Base-by-base conservation (phyloP, 345 rosid genomes). In the Noccaea caerulescens region DNA sequence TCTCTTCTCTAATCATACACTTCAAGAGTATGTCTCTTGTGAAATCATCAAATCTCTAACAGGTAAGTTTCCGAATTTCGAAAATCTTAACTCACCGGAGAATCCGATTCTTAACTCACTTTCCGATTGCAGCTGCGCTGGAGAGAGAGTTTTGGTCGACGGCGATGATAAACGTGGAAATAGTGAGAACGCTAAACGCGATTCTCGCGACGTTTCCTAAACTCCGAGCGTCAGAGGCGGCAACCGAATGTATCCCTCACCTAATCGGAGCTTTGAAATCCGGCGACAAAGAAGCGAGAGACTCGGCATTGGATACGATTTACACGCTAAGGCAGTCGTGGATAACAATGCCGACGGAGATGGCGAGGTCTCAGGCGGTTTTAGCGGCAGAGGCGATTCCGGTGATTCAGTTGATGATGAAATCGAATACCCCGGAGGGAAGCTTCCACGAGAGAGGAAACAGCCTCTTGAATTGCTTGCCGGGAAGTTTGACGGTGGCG, bases 101-200 rank as follows among this genome's bases (percentile, higher is more conserved):
- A 16, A 56, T 56, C 12, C 2, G 38, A 46, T 10, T 25, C 18
- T 7, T 34, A 36, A 62, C 72, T 65, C 61, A 64, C 42, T 6
- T 18, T 55, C 10, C 46, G 49, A 38, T 32, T 69, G 80, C 92
- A 93, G 97, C 83, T 81, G 92, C 97, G 41, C 80, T 90, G 27
- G 98, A 93, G 81, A 88, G 95, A 79, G 97, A 93, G 75, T 57
- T 88, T 55, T 86, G 90, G 96, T 84, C 96, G 16, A 68, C 85
- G 1, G 85, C 83, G 63, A 82, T 82, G 71, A 79, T 87, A 68
- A 93, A 90, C 63, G 86, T 85, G 55, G 92, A 88, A 81, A 79
- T 90, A 41, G 78, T 93, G 76, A 85, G 80, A 82, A 90, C 97
- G 49, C 69, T 93, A 63, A 82, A 87, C 66, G 89, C 85, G 69